Base-by-base conservation (phyloP, 129 eudicot species). In the Artemisia annua region DNA sequence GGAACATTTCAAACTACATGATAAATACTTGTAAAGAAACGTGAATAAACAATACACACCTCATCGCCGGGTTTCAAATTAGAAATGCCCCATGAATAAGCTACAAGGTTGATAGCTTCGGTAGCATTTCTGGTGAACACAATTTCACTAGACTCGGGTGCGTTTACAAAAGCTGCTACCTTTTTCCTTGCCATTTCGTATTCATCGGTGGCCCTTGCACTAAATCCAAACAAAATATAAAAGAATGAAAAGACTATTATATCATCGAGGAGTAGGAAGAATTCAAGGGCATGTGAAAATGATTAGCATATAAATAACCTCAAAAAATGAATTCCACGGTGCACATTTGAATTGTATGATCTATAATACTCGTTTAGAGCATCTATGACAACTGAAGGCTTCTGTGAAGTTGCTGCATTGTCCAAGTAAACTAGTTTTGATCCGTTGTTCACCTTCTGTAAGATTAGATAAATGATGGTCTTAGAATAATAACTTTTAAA, bases 321-420 rank as follows among this genome's bases (percentile, higher is more conserved):
- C 66, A 95, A 77, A 61, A 81, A 88, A 78, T 95, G 99, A 91
- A 95, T 87, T 56, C 99, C 99, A n/a, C 97, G 96, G 48, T 95
- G 99, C 66, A 95, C 99, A 69, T 95, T 95, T 20, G 97, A 83
- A 85, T 95, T 95, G 75, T 88, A 95, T 32, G 84, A 74, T 82
- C 84, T 90, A 35, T 95, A 95, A 75, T 95, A 95, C 63, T 83
- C 76, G 72, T 75, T 84, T 74, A 91, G 79, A 49, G 97, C 88
- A 50, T 86, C 83, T 77, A 95, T 70, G 11, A 95, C 99, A 69
- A 83, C 87, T 30, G 87, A 57, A 16, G 99, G 99, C 90, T 95
- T 95, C 85, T 95, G 99, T 14, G 99, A 95, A 28, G 99, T 95
- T 56, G 99, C 99, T 24, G 96, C 99, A 87, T 86, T 95, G 78